phyloP scores from a whole-genome alignment of 2,329 filamentous ascomycete species.

The Aspergillus pseudoviridinutans region DNA sequence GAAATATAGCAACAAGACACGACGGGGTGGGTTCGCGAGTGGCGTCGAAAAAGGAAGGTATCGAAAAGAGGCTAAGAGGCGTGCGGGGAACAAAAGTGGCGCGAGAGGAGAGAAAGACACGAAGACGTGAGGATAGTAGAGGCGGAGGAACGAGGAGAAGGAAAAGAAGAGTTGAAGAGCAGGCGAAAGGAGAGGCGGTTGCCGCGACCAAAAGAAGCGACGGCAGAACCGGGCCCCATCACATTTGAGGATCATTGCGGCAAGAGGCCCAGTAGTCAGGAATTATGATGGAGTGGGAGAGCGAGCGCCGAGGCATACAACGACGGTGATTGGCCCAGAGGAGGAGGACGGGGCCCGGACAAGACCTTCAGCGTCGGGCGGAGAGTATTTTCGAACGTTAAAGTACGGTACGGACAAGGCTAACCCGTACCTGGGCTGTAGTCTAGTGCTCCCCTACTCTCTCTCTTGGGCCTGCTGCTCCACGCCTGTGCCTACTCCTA shows the following conservation, averaged over 20 bases:
- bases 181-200: conserved; percentile 35
- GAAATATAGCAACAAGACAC: conserved; percentile 11
- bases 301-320: conserved; percentile 26
- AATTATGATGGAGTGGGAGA: conserved; percentile 21
- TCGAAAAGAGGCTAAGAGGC: conserved; percentile 7
- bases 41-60: conserved; percentile 3
- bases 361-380: conserved; percentile 20
- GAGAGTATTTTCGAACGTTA: conserved; percentile 16
- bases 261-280: conserved; percentile 13
- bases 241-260: conserved; percentile 24
- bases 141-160: conserved; percentile 14
- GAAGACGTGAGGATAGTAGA: background rate
- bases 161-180: conserved; percentile 13
- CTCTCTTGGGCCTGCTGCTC: conserved; percentile 23
- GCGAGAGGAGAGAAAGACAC: conserved; percentile 12
- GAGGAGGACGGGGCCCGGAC: conserved; percentile 28
- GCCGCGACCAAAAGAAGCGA: conserved; percentile 15
- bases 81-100: conserved; percentile 5
- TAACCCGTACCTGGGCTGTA: background rate
- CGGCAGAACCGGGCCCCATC: conserved; percentile 25
- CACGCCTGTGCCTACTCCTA: conserved; percentile 17
- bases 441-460: conserved; percentile 16
- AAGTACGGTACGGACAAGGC: background rate
- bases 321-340: conserved; percentile 33
- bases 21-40: conserved; percentile 1